Evolutionary conservation across 495 filamentous ascomycete species (phyloP).

Genomic region (Hypoxylon fragiforme): DNA sequence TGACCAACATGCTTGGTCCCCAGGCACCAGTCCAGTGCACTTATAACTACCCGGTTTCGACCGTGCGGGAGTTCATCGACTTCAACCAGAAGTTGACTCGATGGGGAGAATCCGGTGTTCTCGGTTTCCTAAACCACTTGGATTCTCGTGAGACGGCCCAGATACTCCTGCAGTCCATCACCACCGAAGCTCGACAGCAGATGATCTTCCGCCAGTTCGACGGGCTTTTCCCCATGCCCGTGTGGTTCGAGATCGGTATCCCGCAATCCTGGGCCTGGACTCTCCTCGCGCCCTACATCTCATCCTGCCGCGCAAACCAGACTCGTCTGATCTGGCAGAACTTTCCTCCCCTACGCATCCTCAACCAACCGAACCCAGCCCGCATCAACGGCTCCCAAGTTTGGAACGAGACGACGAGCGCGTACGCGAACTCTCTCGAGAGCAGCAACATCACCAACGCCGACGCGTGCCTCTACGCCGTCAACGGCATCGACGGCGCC

Average conservation of each 20-base stretch:
- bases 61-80: constrained; percentile 78
- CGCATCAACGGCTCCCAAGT: constrained; percentile 59
- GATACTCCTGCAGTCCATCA: constrained; percentile 74
- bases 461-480: constrained; percentile 56
- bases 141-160: constrained; percentile 74
- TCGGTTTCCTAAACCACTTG: constrained; percentile 81
- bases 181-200: constrained; percentile 86
- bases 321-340: constrained; percentile 87
- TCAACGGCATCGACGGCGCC: constrained; percentile 53
- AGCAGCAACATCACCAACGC: constrained; percentile 41
- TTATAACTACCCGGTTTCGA: constrained; percentile 82
- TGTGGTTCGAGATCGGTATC: constrained; percentile 80
- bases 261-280: constrained; percentile 91
- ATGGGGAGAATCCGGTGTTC: constrained; percentile 80
- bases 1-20: constrained; percentile 80
- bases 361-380: constrained; percentile 77
- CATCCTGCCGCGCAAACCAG: constrained; percentile 70
- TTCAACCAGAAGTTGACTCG: constrained; percentile 87
- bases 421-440: constrained; percentile 47
- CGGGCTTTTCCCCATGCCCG: constrained; percentile 82
- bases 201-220: constrained; percentile 86
- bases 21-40: constrained; percentile 74
- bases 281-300: constrained; percentile 81
- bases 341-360: constrained; percentile 73
- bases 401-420: constrained; percentile 58